Conservation (phyloP, 495 filamentous ascomycete species). For the Diplogelasinospora grovesii region DNA sequence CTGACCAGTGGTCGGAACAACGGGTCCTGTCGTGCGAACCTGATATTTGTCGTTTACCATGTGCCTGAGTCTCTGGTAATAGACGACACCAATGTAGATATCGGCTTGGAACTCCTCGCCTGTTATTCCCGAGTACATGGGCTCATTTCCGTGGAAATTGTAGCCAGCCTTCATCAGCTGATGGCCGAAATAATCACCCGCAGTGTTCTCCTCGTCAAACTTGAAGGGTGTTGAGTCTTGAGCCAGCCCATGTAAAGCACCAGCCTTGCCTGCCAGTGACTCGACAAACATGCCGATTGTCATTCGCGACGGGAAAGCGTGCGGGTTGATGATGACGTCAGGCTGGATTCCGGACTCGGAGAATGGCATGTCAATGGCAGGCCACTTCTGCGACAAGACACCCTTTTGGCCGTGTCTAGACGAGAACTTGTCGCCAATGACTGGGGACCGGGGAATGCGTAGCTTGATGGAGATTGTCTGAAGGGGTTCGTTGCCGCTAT, state of each 20-base stretch:
- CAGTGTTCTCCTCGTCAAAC: conserved; percentile 87
- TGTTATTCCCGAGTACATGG: conserved; percentile 94
- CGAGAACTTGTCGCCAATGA: conserved; percentile 98
- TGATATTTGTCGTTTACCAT: conserved; percentile 99
- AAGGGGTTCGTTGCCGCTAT: conserved; percentile 71
- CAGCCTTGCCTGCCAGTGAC: conserved; percentile 90
- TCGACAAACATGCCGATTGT: conserved; percentile 99
- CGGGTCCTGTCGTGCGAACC: conserved; percentile 89
- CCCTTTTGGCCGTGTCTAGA: conserved; percentile 98
- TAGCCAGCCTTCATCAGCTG: conserved; percentile 91
- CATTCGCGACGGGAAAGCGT: conserved; percentile 99
- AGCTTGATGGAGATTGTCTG: conserved; percentile 87
- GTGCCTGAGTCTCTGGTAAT: conserved; percentile 95
- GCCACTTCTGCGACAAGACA: conserved; percentile 96
- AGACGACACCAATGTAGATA: conserved; percentile 94
- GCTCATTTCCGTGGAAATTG: conserved; percentile 97
- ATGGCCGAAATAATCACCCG: conserved; percentile 90
- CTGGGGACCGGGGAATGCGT: conserved; percentile 78
- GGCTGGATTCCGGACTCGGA: conserved; percentile 95
- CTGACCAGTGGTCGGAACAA: conserved; percentile 83
- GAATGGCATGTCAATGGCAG: conserved; percentile 90
- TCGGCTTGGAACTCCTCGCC: conserved; percentile 89
- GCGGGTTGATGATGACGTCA: conserved; percentile 97
- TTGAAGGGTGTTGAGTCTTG: conserved; percentile 94
- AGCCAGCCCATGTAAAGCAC: conserved; percentile 85